Evolutionary conservation across 2,329 filamentous ascomycete genomes (phyloP), one percentile per base, ranked within the genome.

Genomic region (Beauveria brongniartii): DNA sequence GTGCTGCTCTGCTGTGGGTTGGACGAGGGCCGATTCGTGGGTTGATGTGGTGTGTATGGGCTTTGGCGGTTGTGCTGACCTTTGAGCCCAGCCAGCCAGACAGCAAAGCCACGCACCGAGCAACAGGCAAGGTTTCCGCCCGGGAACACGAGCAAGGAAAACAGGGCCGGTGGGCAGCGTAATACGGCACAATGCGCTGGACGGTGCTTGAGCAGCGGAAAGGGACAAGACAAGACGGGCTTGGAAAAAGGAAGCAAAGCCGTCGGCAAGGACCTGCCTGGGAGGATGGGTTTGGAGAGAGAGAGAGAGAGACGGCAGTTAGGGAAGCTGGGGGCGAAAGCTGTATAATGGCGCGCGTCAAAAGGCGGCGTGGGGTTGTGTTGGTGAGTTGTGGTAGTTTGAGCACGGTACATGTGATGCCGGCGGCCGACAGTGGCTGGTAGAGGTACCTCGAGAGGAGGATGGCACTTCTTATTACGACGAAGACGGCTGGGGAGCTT

Each of bases 11-110:
- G 26, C 47, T 58, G 37, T 14, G 54, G 41, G 18, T 20, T 22
- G 47, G n/a, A 28, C 12, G 14, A 37, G 37, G 41, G 28, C 10
- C 20, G 41, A 16, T 34, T 24, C 24, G 47, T n/a, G 40, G 34
- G n/a, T 14, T 56, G 57, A 50, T n/a, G 48, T 55, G 62, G 63
- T 47, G 64, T 62, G 63, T 61, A 63, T 66, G 64, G 65, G 52
- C 64, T 63, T 63, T 64, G 65, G 60, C 64, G 48, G 51, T 66
- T 63, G 59, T 63, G 63, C 60, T 65, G 59, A 63, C 46, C 37
- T 48, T 37, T 8, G 53, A 30, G 22, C 55, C 59, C 55, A 50
- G 55, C 47, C 55, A 59, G 55, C 34, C 40, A 48, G 47, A 52
- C 55, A 59, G 46, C 34, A n/a, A 43, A 59, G 56, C 56, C 44